These are phyloP conservation scores for Leccinum incarnatum DNA, from an alignment of 768 basidiomycete genomes.

Conservation along the genomic window DNA sequence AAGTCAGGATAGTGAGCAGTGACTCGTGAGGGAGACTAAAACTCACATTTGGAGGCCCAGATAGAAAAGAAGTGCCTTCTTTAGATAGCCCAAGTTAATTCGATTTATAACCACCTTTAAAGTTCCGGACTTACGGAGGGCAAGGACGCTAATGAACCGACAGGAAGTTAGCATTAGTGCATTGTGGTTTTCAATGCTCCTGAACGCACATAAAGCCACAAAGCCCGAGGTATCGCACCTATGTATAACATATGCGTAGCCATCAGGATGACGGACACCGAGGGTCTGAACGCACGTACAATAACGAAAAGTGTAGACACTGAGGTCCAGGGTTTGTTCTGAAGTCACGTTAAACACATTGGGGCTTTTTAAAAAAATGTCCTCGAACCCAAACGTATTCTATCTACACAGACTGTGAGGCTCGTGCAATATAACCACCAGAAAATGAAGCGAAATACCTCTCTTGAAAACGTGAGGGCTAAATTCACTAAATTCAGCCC, in stretches of 20 bases:
- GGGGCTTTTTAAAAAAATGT: background rate
- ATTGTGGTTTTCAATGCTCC: background rate
- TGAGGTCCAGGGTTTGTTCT: constrained; percentile 9
- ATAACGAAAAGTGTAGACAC: constrained; percentile 11
- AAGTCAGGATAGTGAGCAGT: background rate
- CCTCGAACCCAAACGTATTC: constrained; percentile 15
- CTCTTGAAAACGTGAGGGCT: constrained; percentile 11
- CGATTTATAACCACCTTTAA: background rate
- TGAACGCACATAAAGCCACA: background rate
- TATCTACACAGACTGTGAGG: background rate
- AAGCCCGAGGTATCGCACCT: background rate
- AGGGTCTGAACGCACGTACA: constrained; percentile 7
- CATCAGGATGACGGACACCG: background rate
- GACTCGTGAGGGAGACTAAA: background rate
- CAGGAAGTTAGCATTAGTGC: background rate
- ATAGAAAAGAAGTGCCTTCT: constrained; percentile 12
- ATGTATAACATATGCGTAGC: background rate
- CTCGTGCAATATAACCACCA: background rate
- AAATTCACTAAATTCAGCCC: background rate
- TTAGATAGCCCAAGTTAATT: background rate
- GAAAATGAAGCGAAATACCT: constrained; percentile 5
- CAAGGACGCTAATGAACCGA: background rate
- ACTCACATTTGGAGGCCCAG: constrained; percentile 9
- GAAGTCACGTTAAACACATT: background rate
- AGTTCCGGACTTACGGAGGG: background rate